Conservation (phyloP, 2,329 filamentous ascomycete genomes). For the Talaromyces sp. region DNA sequence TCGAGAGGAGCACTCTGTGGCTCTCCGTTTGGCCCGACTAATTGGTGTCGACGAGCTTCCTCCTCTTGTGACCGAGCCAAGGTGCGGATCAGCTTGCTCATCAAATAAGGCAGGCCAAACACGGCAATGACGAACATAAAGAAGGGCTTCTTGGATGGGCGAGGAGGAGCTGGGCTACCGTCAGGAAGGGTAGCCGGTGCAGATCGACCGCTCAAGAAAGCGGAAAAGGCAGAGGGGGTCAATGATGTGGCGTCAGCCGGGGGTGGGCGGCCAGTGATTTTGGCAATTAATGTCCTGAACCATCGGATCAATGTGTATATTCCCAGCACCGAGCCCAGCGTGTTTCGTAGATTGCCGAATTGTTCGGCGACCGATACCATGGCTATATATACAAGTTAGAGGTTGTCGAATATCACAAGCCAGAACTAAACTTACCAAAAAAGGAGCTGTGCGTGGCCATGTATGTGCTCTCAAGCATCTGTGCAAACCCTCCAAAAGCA, state of each 20-base stretch:
- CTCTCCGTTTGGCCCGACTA: constrained; percentile 48
- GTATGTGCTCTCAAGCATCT: constrained; percentile 99
- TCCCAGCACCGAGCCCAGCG: constrained; percentile 84
- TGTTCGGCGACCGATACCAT: constrained; percentile 99
- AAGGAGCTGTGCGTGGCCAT: constrained; percentile 99
- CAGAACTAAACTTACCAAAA: constrained; percentile 63
- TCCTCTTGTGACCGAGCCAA: constrained; percentile 81
- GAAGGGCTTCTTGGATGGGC: constrained; percentile 89
- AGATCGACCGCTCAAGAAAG: constrained; percentile 67
- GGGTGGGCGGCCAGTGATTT: constrained; percentile 83
- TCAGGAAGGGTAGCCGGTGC: constrained; percentile 51
- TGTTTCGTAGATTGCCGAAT: constrained; percentile 87
- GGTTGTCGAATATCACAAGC: not conserved
- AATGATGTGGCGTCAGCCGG: constrained; percentile 82
- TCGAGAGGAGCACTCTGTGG: constrained; percentile 57
- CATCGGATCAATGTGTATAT: constrained; percentile 96
- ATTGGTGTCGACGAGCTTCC: constrained; percentile 51
- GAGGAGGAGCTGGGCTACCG: constrained; percentile 61
- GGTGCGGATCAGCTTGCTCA: constrained; percentile 89
- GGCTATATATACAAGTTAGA: constrained; percentile 54
- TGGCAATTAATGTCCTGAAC: constrained; percentile 86
- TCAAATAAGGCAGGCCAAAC: constrained; percentile 91
- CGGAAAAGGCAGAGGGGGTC: constrained; percentile 85
- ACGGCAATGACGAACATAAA: constrained; percentile 93
- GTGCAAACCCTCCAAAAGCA: constrained; percentile 93